phyloP scores from a whole-genome alignment of 1,284 basidiomycete genomes.

The Ceratobasidium sp. region DNA sequence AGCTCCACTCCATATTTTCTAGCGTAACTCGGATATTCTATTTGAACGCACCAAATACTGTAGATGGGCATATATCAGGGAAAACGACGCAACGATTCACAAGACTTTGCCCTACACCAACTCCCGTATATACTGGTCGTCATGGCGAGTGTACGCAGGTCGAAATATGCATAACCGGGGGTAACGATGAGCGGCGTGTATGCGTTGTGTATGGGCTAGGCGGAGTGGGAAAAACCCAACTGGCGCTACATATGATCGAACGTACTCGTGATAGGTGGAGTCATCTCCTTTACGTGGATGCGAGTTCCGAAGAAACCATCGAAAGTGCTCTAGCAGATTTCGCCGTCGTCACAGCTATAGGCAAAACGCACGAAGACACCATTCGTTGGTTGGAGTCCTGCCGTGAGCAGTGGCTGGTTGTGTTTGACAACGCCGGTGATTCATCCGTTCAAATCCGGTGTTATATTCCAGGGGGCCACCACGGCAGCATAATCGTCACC shows the following conservation, averaged over 20 bases:
- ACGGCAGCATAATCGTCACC: slow-evolving; percentile 10
- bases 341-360: neutral
- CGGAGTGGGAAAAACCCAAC: slow-evolving; percentile 7
- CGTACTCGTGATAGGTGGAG: neutral
- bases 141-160: neutral
- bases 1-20: too few relatives aligned
- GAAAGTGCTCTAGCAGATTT: neutral
- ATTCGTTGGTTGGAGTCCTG: neutral
- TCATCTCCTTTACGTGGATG: slow-evolving; percentile 8
- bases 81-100: too few relatives aligned
- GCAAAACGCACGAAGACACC: neutral
- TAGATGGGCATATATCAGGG: too few relatives aligned
- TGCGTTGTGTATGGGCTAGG: slow-evolving; percentile 20
- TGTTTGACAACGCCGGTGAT: slow-evolving; percentile 9
- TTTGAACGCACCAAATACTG: too few relatives aligned
- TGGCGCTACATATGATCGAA: slow-evolving; percentile 9
- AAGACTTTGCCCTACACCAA: slow-evolving; percentile 4
- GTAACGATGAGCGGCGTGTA: neutral
- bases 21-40: too few relatives aligned
- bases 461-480: neutral
- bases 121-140: neutral
- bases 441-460: neutral
- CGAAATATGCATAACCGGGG: neutral
- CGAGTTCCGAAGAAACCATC: neutral
- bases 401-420: neutral